Base-by-base conservation (phyloP, 1,139 yeast genomes). In the Candida sp. region DNA sequence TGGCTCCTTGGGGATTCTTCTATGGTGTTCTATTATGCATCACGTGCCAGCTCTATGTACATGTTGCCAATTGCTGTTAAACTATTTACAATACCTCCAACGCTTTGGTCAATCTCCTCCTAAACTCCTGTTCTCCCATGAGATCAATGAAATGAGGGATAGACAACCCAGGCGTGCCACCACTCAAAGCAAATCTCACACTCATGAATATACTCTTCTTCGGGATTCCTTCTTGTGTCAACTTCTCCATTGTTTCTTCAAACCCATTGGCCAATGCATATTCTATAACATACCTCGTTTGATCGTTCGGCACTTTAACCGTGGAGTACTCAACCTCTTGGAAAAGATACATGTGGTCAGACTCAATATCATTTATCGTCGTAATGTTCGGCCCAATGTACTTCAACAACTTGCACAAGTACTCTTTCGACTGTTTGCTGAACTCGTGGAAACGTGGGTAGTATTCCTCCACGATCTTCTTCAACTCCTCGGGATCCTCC, bases 181-280 rank as follows among this genome's bases (percentile, higher is more conserved):
- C 96, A 7, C 92, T 78, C n/a, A 91, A 65, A 0, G 94, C 94
- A 58, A 75, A 84, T 51, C 98, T 75, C 8, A 90, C 64, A 0
- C 85, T 67, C 59, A 83, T 85, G 61, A 83, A 90, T 0, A 90
- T 68, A 12, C 75, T 72, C 54, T 79, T 83, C 59, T 81, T 83
- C 23, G 73, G 60, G 2, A 60, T 51, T 12, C 42, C 39, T 37
- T 49, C 23, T 7, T 51, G 59, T 5, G 62, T 58, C 44, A 58
- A 32, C 9, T 48, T 46, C 0, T 51, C 49, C 6, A 61, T 35
- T 2, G 68, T 47, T 3, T 49, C 32, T 3, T 63, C 56, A 7
- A 69, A 49, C 37, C 64, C 49, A 39, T 49, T 34, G 22, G 45
- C 31, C n/a, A 54, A n/a, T 2, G 48, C 50, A 23, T 47, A 42